A percentile compares a stretch with the other conserved stretches of the same genome.
phyloP scores from a whole-genome alignment of 176 grass and related monocot genomes.

The Alloteropsis semialata region DNA sequence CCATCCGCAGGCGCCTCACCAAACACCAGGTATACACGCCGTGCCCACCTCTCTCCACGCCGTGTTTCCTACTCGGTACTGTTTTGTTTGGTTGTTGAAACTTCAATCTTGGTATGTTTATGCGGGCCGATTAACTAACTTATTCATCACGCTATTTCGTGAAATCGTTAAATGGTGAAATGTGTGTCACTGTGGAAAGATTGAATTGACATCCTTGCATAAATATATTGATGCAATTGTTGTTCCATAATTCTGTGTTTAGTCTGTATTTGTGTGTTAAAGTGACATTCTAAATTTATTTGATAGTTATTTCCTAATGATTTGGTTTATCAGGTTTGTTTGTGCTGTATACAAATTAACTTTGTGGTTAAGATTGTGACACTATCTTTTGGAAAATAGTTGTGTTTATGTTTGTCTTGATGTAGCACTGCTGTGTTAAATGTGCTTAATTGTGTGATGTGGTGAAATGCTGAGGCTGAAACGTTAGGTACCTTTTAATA shows the following conservation, averaged over 20 bases:
- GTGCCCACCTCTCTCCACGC: not conserved
- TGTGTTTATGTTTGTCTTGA: not conserved
- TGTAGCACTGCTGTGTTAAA: not conserved
- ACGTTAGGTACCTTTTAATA: not conserved
- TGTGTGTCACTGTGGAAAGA: not conserved
- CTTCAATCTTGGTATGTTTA: not conserved
- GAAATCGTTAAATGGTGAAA: not conserved
- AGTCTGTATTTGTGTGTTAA: not conserved
- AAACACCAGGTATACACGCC: conserved; percentile 57
- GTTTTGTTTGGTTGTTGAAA: not conserved
- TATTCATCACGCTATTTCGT: not conserved
- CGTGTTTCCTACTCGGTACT: not conserved
- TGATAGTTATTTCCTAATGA: not conserved
- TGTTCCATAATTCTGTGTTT: not conserved
- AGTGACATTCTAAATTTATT: not conserved
- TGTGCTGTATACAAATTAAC: not conserved
- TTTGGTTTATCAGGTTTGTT: not conserved
- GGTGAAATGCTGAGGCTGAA: too few species aligned
- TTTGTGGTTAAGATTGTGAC: not conserved
- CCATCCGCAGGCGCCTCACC: conserved; percentile 81
- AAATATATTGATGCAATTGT: not conserved
- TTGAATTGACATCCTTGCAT: not conserved
- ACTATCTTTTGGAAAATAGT: not conserved
- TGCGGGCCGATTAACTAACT: not conserved
- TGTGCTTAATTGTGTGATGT: not conserved